phyloP scores from a whole-genome alignment of 345 rosid species.

The Populus deltoides region DNA sequence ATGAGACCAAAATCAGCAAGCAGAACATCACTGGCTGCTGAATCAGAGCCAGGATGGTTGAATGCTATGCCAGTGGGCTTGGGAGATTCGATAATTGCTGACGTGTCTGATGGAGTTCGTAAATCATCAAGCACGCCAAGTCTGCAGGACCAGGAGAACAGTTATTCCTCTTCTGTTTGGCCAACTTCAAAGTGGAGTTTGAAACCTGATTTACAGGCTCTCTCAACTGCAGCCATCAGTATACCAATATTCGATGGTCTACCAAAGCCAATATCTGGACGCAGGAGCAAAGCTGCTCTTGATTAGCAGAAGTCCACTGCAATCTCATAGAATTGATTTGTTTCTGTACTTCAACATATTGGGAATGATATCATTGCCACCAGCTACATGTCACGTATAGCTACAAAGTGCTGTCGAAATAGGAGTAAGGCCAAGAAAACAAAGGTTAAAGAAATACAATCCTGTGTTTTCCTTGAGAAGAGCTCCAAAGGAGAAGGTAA shows the following conservation, averaged over 20 bases:
- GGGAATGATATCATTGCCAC: constrained; percentile 5
- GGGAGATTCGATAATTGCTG: constrained; percentile 38
- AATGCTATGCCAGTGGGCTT: constrained; percentile 32
- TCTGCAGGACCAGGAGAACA: constrained; percentile 54
- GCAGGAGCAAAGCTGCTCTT: constrained; percentile 72
- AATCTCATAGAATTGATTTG: background rate
- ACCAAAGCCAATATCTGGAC: constrained; percentile 61
- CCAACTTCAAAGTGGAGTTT: constrained; percentile 55
- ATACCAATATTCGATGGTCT: constrained; percentile 78
- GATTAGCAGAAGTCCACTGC: constrained; percentile 38
- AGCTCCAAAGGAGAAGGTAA: background rate
- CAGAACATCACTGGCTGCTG: constrained; percentile 31
- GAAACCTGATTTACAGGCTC: constrained; percentile 61
- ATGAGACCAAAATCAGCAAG: constrained; percentile 60
- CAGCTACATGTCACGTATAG: background rate
- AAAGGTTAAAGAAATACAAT: background rate
- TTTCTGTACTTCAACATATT: background rate
- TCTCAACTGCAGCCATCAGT: constrained; percentile 45
- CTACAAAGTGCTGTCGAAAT: constrained; percentile 7
- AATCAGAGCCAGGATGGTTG: constrained; percentile 42
- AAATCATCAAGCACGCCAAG: constrained; percentile 78
- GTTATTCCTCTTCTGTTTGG: constrained; percentile 41
- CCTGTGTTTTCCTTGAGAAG: background rate
- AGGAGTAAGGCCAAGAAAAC: background rate
- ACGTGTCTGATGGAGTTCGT: constrained; percentile 47